Conservation (phyloP, 352 stramenopile species). For the Blastocystis sp. region DNA sequence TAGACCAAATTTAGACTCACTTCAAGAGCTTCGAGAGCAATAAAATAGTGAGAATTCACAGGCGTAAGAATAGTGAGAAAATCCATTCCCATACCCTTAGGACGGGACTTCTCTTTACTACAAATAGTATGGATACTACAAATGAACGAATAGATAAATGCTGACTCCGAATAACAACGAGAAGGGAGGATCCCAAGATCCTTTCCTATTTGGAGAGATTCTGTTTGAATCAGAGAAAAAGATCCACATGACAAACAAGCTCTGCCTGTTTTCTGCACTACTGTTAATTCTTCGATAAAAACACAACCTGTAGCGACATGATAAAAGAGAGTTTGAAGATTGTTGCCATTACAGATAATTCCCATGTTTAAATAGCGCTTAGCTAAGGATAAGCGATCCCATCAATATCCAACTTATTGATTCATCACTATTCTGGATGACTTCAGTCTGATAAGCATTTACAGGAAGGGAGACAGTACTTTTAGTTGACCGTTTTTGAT, state of each 20-base stretch:
- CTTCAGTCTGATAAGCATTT: too few species aligned
- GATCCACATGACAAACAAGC: not conserved
- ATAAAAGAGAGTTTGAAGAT: not conserved
- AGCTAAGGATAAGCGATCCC: too few species aligned
- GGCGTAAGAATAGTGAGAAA: slow-evolving; percentile 12
- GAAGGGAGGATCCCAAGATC: not conserved
- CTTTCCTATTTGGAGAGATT: not conserved
- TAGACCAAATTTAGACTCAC: not conserved
- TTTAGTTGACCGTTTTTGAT: too few species aligned
- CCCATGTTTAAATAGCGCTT: not conserved
- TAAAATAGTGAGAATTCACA: not conserved
- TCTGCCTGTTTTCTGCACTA: not conserved
- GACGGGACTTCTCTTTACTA: not conserved
- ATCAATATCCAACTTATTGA: too few species aligned
- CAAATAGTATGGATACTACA: not conserved
- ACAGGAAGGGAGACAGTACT: too few species aligned
- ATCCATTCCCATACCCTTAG: not conserved
- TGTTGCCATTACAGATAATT: not conserved
- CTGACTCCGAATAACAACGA: not conserved
- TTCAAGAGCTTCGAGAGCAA: slow-evolving; percentile 1
- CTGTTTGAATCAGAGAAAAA: not conserved
- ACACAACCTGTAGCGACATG: not conserved
- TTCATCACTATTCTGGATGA: too few species aligned
- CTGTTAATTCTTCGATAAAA: not conserved
- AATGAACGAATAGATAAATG: not conserved